Percentiles rank a stretch among this genome's conserved stretches.
These are phyloP conservation scores for Domatiomyces globalis DNA, from an alignment of 2,329 filamentous ascomycete genomes.

Conservation along the genomic window DNA sequence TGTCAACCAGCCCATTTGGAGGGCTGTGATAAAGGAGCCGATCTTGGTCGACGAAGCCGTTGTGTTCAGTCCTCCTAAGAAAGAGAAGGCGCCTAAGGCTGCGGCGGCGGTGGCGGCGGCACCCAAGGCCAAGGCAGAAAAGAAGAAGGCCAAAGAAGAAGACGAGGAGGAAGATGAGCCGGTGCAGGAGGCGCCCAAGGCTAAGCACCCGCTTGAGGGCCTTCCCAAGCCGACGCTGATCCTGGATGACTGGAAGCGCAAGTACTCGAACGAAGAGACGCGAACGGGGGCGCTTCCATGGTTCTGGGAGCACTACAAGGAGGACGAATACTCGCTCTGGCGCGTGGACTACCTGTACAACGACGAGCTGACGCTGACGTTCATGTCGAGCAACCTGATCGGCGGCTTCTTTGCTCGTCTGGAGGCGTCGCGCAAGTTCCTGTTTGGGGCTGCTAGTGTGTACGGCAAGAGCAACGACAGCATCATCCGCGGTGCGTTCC, in stretches of 20 bases:
- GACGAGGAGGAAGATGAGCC: conserved; percentile 49
- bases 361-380: conserved; percentile 87
- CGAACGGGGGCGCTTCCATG: conserved; percentile 70
- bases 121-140: conserved; percentile 33
- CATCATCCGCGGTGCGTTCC: conserved; percentile 81
- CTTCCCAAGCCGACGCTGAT: conserved; percentile 67
- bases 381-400: conserved; percentile 99
- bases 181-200: conserved; percentile 55
- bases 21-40: conserved; percentile 59
- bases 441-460: conserved; percentile 83
- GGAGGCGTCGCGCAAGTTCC: conserved; percentile 92
- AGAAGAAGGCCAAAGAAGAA: conserved; percentile 39
- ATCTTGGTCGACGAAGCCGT: conserved; percentile 68
- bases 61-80: conserved; percentile 62
- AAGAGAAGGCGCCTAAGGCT: conserved; percentile 54
- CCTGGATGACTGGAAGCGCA: conserved; percentile 96
- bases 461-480: conserved; percentile 82
- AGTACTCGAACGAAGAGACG: conserved; percentile 94
- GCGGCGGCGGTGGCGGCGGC: conserved; percentile 36
- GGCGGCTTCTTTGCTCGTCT: conserved; percentile 96
- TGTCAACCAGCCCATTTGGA: conserved; percentile 83
- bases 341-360: conserved; percentile 97
- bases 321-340: conserved; percentile 94
- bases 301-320: conserved; percentile 96
- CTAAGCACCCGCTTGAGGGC: conserved; percentile 88